Evolutionary conservation across 1,284 basidiomycete genomes (phyloP).

Genomic region (Cronartium ribicola): DNA sequence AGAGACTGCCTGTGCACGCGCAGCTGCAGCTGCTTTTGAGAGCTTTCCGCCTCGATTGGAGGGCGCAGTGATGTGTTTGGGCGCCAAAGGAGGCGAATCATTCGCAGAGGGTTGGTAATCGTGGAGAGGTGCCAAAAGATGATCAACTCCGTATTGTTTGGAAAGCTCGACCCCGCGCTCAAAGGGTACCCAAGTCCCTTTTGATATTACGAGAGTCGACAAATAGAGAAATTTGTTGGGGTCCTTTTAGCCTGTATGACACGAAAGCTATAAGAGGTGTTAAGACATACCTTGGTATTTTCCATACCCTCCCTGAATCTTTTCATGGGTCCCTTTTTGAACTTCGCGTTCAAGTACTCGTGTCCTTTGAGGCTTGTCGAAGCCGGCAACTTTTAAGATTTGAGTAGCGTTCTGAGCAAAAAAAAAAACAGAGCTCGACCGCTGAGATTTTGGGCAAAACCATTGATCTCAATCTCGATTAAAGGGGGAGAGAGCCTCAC

Average conservation of each 20-base stretch:
- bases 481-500: constrained; percentile 10
- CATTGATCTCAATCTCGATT: not conserved
- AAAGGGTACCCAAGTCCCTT: constrained; percentile 98
- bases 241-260: not conserved
- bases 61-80: constrained; percentile 82
- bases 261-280: constrained; percentile 2
- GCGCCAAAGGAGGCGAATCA: constrained; percentile 84
- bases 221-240: constrained; percentile 5
- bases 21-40: constrained; percentile 51
- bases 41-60: constrained; percentile 57
- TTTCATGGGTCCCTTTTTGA: constrained; percentile 98
- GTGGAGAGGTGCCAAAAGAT: constrained; percentile 84
- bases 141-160: constrained; percentile 88
- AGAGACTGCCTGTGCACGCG: constrained; percentile 19
- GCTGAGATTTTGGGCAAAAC: not conserved
- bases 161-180: constrained; percentile 81
- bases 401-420: constrained; percentile 78
- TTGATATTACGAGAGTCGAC: constrained; percentile 19
- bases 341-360: constrained; percentile 95
- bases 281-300: constrained; percentile 86
- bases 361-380: constrained; percentile 97
- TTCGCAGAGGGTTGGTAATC: constrained; percentile 86
- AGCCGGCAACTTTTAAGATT: constrained; percentile 97
- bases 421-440: not conserved
- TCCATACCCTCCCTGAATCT: constrained; percentile 98